These are phyloP conservation scores for Piper longum DNA, from an alignment of 164 flowering plant species.

Conservation along the genomic window DNA sequence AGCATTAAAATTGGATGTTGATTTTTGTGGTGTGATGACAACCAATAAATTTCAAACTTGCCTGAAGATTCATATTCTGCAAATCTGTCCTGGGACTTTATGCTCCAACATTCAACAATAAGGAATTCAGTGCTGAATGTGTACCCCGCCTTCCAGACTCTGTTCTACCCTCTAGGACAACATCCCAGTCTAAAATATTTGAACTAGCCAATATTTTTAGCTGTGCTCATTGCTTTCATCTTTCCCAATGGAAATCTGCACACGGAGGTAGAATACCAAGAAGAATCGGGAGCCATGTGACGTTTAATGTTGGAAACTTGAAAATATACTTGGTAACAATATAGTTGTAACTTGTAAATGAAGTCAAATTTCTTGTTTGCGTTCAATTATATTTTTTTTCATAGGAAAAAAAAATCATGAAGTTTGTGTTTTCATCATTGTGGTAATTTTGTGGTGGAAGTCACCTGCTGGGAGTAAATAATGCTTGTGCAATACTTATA, in stretches of 20 bases:
- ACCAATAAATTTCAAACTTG: neutral
- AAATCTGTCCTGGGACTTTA: conserved; percentile 46
- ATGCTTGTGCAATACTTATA: too few species aligned
- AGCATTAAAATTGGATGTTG: too few species aligned
- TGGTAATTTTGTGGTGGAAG: too few species aligned
- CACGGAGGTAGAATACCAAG: neutral
- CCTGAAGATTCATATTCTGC: conserved; percentile 69
- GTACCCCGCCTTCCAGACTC: conserved; percentile 61
- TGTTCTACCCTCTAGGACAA: conserved; percentile 25
- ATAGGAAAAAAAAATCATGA: too few species aligned
- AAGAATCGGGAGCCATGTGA: too few species aligned
- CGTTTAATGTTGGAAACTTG: neutral
- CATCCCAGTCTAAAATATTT: conserved; percentile 28
- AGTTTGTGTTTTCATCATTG: too few species aligned
- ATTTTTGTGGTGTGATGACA: too few species aligned
- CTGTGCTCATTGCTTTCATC: conserved; percentile 36
- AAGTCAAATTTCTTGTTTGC: neutral
- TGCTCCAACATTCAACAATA: conserved; percentile 37
- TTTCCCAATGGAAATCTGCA: conserved; percentile 12
- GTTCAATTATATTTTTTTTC: too few species aligned
- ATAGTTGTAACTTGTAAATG: neutral
- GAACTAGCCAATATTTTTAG: conserved; percentile 44
- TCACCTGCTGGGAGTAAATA: too few species aligned
- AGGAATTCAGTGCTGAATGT: conserved; percentile 59
- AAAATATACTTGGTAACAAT: neutral